Evolutionary conservation across 164 flowering plant genomes (phyloP).

Genomic region (Magnolia changhungtana): DNA sequence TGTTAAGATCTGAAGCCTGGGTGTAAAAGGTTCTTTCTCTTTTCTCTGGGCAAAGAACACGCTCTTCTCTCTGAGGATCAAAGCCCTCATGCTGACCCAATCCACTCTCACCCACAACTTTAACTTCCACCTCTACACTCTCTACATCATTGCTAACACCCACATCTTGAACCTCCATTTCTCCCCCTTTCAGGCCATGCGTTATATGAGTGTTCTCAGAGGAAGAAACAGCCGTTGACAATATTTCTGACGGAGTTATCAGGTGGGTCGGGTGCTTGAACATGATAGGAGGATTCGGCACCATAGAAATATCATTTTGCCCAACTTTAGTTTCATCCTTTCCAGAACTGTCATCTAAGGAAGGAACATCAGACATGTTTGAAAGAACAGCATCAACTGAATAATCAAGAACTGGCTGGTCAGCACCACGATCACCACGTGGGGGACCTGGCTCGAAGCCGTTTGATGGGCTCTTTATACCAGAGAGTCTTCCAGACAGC

Average conservation of each 20-base stretch:
- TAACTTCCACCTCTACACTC: constrained; percentile 72
- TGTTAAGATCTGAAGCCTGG: constrained; percentile 70
- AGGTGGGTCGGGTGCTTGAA: constrained; percentile 86
- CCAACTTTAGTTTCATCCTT: constrained; percentile 39
- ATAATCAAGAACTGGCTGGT: constrained; percentile 41
- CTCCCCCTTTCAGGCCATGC: constrained; percentile 41
- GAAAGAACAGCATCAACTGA: constrained; percentile 23
- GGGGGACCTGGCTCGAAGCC: constrained; percentile 44
- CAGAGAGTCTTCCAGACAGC: constrained; percentile 52
- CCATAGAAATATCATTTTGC: constrained; percentile 44
- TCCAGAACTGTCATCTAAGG: constrained; percentile 34
- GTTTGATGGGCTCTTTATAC: constrained; percentile 40
- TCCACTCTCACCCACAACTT: constrained; percentile 72
- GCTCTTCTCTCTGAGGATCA: constrained; percentile 36
- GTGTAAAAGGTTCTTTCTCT: constrained; percentile 67
- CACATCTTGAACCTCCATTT: constrained; percentile 51
- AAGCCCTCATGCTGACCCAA: constrained; percentile 36
- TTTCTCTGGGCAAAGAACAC: constrained; percentile 27
- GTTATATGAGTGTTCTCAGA: constrained; percentile 39
- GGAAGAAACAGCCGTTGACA: constrained; percentile 56
- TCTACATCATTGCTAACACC: constrained; percentile 39
- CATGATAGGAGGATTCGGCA: constrained; percentile 33
- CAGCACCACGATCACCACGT: constrained; percentile 35
- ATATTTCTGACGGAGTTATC: constrained; percentile 82
- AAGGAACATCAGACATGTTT: constrained; percentile 37